Conservation (phyloP, 176 grass and related monocot species). For the Hsuehochloa calcarea region DNA sequence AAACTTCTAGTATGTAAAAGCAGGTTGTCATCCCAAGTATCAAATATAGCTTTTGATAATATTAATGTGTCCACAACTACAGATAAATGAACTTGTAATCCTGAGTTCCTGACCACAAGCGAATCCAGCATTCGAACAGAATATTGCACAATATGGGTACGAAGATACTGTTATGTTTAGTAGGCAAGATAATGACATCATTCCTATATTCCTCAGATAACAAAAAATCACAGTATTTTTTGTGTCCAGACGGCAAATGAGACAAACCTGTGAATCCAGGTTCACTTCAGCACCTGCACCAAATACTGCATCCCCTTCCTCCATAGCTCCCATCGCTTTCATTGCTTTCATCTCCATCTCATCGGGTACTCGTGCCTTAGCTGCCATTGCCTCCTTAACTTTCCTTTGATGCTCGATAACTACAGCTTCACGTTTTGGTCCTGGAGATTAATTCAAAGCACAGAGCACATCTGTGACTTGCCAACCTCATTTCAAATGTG, state of each 20-base stretch:
- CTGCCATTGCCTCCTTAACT: conserved; percentile 65
- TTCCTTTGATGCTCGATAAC: conserved; percentile 79
- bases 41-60: conserved; percentile 2
- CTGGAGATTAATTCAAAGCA: conserved; percentile 49
- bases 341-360: conserved; percentile 91
- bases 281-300: conserved; percentile 88
- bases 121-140: not conserved
- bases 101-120: not conserved
- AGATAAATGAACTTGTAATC: conserved; percentile 16
- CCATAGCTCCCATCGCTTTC: conserved; percentile 95
- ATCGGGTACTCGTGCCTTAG: conserved; percentile 57
- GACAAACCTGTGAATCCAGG: conserved; percentile 84
- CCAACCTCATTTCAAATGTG: conserved; percentile 21
- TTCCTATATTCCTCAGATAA: not conserved
- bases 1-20: conserved; percentile 2
- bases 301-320: conserved; percentile 90
- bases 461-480: not conserved
- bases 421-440: conserved; percentile 75
- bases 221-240: not conserved
- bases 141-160: not conserved
- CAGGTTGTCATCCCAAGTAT: not conserved
- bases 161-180: not conserved
- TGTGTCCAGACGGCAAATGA: conserved; percentile 12
- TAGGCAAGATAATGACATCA: not conserved
- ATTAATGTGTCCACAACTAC: not conserved